These are phyloP conservation scores for Fusarium decemcellulare DNA, from an alignment of 2,329 filamentous ascomycete genomes.

Conservation along the genomic window DNA sequence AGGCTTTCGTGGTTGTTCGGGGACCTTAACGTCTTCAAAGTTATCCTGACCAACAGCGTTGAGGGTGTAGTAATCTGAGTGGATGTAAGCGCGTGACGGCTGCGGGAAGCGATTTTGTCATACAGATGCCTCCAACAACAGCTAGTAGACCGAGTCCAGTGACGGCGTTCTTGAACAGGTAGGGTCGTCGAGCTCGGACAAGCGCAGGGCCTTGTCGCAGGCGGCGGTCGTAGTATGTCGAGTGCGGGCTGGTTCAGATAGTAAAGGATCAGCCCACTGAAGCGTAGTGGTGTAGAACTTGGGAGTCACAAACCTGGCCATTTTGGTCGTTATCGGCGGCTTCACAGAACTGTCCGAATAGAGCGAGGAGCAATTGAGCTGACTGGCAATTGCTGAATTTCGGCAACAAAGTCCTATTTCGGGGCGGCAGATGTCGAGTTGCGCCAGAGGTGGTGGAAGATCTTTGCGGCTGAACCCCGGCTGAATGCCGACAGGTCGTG, in stretches of 20 bases:
- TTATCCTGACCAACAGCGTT: conserved; percentile 94
- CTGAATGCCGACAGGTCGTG: conserved; percentile 30
- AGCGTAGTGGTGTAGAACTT: neutral
- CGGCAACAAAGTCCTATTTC: conserved; percentile 20
- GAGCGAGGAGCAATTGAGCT: neutral
- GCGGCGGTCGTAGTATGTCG: conserved; percentile 91
- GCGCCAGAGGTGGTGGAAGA: conserved; percentile 37
- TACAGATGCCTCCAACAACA: conserved; percentile 91
- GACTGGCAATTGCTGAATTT: conserved; percentile 20
- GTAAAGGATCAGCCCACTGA: conserved; percentile 40
- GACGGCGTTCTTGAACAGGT: conserved; percentile 89
- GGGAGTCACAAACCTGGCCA: conserved; percentile 41
- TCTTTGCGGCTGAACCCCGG: conserved; percentile 46
- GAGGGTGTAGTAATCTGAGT: conserved; percentile 74
- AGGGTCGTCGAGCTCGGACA: conserved; percentile 91
- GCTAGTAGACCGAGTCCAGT: conserved; percentile 82
- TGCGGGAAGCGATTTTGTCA: conserved; percentile 56
- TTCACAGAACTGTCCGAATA: neutral
- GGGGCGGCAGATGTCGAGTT: conserved; percentile 28
- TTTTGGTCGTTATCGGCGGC: conserved; percentile 11
- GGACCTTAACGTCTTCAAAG: conserved; percentile 95
- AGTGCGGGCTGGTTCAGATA: conserved; percentile 59
- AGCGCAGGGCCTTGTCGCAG: conserved; percentile 90
- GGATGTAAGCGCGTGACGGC: conserved; percentile 30
- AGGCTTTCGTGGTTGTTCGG: conserved; percentile 75